A percentile compares a stretch with the other conserved stretches of the same genome.
phyloP scores from a whole-genome alignment of 345 rosid genomes.

The Rhodamnia argentea region DNA sequence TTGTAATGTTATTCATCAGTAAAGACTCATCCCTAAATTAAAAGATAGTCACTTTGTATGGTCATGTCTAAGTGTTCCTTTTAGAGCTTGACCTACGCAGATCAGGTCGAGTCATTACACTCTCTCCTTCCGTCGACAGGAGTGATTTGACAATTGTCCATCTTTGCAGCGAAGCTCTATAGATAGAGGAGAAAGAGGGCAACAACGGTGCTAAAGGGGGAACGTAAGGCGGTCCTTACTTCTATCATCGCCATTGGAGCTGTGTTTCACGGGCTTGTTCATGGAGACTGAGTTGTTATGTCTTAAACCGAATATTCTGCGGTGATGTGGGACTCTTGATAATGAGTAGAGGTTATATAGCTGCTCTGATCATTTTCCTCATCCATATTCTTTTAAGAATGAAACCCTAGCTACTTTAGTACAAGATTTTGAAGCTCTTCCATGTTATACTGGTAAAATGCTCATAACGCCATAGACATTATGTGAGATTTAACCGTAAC shows the following conservation, averaged over 20 bases:
- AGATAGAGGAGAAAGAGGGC: background rate
- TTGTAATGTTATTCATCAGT: background rate
- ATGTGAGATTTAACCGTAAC: background rate
- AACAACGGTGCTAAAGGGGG: background rate
- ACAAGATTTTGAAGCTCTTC: background rate
- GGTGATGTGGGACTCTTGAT: background rate
- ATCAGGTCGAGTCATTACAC: background rate
- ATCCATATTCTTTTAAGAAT: background rate
- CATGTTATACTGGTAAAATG: background rate
- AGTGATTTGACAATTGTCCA: background rate
- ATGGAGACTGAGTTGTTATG: background rate
- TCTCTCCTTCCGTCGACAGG: background rate
- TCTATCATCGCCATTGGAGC: background rate
- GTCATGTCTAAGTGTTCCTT: background rate
- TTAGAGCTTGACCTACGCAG: background rate
- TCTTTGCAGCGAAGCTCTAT: background rate
- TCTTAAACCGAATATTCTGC: background rate
- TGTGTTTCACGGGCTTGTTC: no score
- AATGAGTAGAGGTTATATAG: background rate
- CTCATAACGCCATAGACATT: background rate
- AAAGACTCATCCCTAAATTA: background rate
- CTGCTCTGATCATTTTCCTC: background rate
- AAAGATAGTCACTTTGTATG: background rate
- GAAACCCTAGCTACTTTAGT: no score
- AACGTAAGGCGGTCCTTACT: background rate